Evolutionary conservation across 2,329 filamentous ascomycete species (phyloP), one percentile per base, ranked within the genome.

Genomic region (Aspergillus ochraceus): DNA sequence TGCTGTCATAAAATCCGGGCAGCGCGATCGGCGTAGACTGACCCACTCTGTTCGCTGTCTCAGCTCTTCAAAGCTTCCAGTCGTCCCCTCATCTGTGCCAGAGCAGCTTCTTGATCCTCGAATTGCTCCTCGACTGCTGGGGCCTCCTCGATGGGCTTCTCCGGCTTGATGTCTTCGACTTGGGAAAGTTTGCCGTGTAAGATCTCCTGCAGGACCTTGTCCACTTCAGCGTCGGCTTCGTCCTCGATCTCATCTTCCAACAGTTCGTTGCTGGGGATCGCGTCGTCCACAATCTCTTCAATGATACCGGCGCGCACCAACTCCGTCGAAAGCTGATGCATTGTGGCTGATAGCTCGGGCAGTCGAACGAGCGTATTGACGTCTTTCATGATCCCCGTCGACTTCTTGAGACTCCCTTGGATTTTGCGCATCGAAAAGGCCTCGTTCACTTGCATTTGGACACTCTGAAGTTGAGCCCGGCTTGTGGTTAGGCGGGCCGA

Each of bases 361-460:
- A 99, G 78, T 29, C 89, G 84, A 53, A 97, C 87, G 26, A 98
- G 82, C 17, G 84, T 85, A 76, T 98, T 98, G 60, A 99, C 92
- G 74, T 98, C 92, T 78, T 93, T 94, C 95, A 99, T 98, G 68
- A 99, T 93, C 49, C 91, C 90, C 9, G 94, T 93, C 68, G 88
- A 91, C 47, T 90, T 89, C 66, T 87, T 86, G 71, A 99, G 92
- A 70, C 89, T 92, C 50, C 93, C 94, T 78, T 98, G 93, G 64
- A 99, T 98, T 83, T 96, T 96, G 68, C 92, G 88, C 69, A 98
- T 89, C 1, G 92, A 91, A 76, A 98, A 98, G 1, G 95, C 93
- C 80, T 98, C 94, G 71, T 93, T 92, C 71, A 99, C 94, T 79
- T 98, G 95, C 92, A 98, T 96, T 77, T 94, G 89, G 49, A 99